Conservation (phyloP, 2,329 filamentous ascomycete species). For the Epichloe scottii region DNA sequence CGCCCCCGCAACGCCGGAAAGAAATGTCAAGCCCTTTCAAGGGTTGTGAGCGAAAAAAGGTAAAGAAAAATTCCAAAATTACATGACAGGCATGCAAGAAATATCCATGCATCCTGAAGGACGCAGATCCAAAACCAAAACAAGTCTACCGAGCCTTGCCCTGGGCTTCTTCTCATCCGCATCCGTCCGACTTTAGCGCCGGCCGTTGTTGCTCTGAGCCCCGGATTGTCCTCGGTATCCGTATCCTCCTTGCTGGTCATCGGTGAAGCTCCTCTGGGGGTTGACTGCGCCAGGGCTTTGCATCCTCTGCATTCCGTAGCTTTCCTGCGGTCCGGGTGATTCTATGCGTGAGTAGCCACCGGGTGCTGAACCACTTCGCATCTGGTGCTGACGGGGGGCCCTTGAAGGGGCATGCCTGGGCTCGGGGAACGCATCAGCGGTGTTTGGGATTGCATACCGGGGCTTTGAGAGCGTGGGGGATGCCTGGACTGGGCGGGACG, state of each 20-base stretch:
- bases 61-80: neutral
- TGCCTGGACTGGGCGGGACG: conserved; percentile 5
- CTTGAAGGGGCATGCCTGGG: neutral
- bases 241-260: conserved; percentile 1
- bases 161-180: neutral
- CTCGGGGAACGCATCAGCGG: conserved; percentile 1
- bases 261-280: conserved; percentile 8
- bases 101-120: neutral
- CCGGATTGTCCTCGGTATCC: conserved; percentile 4
- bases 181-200: neutral
- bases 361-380: conserved; percentile 5
- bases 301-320: conserved; percentile 6
- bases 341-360: conserved; percentile 5
- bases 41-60: neutral
- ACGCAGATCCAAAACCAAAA: neutral
- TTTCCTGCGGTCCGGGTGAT: conserved; percentile 7
- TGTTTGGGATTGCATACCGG: neutral
- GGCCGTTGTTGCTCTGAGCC: neutral
- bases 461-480: conserved; percentile 2
- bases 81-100: neutral
- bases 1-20: neutral
- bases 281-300: conserved; percentile 7
- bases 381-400: conserved; percentile 2
- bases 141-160: neutral
- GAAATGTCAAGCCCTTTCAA: neutral